phyloP scores from a whole-genome alignment of 2,329 filamentous ascomycete genomes.

The Alternaria novae-zelandiae region DNA sequence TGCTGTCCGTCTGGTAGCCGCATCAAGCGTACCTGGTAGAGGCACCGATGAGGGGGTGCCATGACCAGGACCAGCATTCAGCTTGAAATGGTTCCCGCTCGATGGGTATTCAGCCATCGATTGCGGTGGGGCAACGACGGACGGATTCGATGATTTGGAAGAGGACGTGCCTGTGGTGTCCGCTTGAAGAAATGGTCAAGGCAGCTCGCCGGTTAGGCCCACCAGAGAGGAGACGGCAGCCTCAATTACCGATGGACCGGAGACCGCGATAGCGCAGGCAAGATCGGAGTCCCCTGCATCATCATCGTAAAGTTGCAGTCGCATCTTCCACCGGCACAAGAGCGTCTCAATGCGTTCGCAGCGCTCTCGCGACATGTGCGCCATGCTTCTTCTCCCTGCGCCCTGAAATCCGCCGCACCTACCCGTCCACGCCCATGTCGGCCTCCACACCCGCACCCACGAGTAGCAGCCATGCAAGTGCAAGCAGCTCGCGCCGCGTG shows the following conservation, averaged over 20 bases:
- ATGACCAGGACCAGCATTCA: not conserved
- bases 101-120: not conserved
- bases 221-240: slow-evolving; percentile 10
- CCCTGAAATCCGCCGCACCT: slow-evolving; percentile 12
- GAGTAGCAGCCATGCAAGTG: slow-evolving; percentile 4
- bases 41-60: not conserved
- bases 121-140: not conserved
- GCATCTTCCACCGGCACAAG: slow-evolving; percentile 8
- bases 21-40: not conserved
- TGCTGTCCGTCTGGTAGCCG: not conserved
- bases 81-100: not conserved
- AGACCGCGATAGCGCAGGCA: not conserved
- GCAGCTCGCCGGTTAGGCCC: not conserved
- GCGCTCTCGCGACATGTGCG: slow-evolving; percentile 3
- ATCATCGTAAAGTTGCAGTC: slow-evolving; percentile 5
- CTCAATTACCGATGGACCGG: slow-evolving; percentile 11
- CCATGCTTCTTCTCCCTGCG: slow-evolving; percentile 17
- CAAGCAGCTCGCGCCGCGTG: slow-evolving; percentile 44
- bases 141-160: not conserved
- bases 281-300: slow-evolving; percentile 3
- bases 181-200: not conserved
- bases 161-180: not conserved
- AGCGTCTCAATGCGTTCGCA: slow-evolving; percentile 3
- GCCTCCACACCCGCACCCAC: slow-evolving; percentile 14
- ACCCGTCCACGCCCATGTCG: slow-evolving; percentile 10